A percentile compares a stretch with the other conserved stretches of the same genome.
Evolutionary conservation across 2,329 filamentous ascomycete species (phyloP).

Genomic region (Seiridium cupressi): DNA sequence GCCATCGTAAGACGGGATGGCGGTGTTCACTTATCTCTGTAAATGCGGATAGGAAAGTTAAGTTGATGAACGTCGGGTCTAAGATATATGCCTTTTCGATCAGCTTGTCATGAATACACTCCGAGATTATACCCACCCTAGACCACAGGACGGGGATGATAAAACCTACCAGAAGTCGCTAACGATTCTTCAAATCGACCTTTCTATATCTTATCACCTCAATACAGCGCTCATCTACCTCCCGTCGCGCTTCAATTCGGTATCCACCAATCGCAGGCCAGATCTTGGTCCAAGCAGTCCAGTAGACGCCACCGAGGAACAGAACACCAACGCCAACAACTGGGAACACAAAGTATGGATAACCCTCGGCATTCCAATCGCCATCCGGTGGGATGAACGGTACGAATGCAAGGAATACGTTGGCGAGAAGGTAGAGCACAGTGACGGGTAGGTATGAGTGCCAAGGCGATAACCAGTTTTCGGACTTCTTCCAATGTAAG

Average conservation of each 20-base stretch:
- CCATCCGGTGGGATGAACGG: constrained; percentile 54
- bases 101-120: no score
- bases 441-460: constrained; percentile 47
- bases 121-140: neutral
- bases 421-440: constrained; percentile 47
- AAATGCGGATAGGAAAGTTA: no score
- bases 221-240: constrained; percentile 33
- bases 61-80: no score
- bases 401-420: constrained; percentile 50
- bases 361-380: constrained; percentile 44
- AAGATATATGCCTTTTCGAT: no score
- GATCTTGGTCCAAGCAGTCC: constrained; percentile 50
- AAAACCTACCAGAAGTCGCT: neutral
- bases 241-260: constrained; percentile 42
- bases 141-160: no score
- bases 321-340: constrained; percentile 53
- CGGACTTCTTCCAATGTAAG: constrained; percentile 46
- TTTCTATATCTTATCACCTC: constrained; percentile 28
- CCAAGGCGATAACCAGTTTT: constrained; percentile 54
- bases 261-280: constrained; percentile 49
- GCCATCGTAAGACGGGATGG: no score
- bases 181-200: constrained; percentile 8
- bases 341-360: constrained; percentile 56
- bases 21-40: no score
- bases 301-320: constrained; percentile 49